A percentile compares a stretch with the other conserved stretches of the same genome.
Evolutionary conservation across 1,139 yeast genomes (phyloP).

Genomic region (Magnusiomyces clavatus): DNA sequence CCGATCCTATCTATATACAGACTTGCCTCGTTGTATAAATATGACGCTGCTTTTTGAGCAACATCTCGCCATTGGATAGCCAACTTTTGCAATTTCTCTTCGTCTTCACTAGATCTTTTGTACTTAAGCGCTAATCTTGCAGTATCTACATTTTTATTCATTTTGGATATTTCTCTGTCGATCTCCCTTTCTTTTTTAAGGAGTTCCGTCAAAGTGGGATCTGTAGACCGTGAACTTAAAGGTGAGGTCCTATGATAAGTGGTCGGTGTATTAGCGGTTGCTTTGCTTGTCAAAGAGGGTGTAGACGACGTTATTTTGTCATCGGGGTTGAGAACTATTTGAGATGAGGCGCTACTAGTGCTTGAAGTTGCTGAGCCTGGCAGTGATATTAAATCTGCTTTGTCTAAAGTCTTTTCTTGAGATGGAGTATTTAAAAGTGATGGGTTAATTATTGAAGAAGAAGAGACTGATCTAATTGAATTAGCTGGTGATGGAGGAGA

Average conservation of each 20-base stretch:
- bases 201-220: constrained; percentile 8
- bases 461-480: background rate
- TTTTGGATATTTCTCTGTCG: constrained; percentile 25
- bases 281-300: too few relatives aligned
- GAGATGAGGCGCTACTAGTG: background rate
- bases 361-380: background rate
- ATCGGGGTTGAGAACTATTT: background rate
- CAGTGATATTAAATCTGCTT: background rate
- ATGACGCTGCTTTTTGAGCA: constrained; percentile 39
- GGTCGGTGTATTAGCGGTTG: too few relatives aligned
- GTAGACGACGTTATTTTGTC: background rate
- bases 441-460: background rate
- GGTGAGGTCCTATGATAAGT: constrained; percentile 14
- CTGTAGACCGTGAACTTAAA: constrained; percentile 6
- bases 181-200: constrained; percentile 21
- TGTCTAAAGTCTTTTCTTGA: background rate
- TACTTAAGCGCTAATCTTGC: constrained; percentile 35
- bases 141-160: constrained; percentile 26
- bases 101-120: constrained; percentile 15
- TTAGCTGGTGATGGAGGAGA: constrained; percentile 24
- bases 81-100: constrained; percentile 23
- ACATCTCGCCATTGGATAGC: constrained; percentile 40
- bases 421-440: constrained; percentile 1
- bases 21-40: constrained; percentile 36
- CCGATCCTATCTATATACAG: constrained; percentile 38